phyloP scores from a whole-genome alignment of 129 eudicot species.

The Flaveria trinervia region DNA sequence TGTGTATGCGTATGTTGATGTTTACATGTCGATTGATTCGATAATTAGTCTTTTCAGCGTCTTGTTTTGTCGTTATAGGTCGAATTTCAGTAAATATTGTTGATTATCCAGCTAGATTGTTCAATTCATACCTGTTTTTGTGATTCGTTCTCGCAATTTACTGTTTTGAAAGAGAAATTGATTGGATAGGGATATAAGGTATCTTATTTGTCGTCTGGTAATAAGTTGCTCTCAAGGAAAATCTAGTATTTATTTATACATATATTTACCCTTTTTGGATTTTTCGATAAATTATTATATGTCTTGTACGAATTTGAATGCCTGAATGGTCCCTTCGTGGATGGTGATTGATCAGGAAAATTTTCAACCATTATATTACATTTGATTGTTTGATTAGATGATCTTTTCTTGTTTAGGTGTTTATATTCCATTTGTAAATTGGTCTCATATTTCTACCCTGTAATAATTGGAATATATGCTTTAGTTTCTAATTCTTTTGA shows the following conservation, averaged over 20 bases:
- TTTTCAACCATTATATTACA: neutral
- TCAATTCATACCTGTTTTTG: constrained; percentile 1
- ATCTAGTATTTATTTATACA: neutral
- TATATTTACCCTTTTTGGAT: neutral
- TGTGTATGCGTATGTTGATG: constrained; percentile 16
- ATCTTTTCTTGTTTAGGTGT: neutral
- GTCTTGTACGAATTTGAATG: neutral
- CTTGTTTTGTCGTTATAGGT: neutral
- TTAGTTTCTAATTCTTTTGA: neutral
- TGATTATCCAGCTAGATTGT: neutral
- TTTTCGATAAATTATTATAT: neutral
- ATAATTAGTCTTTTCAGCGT: neutral
- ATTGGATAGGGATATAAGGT: neutral
- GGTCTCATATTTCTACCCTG: neutral
- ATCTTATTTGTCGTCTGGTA: neutral
- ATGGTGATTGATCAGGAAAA: neutral
- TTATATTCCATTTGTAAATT: neutral
- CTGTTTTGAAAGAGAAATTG: neutral
- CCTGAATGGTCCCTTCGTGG: neutral
- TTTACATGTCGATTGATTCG: neutral
- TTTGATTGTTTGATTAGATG: constrained; percentile 1
- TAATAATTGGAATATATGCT: neutral
- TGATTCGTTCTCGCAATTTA: neutral
- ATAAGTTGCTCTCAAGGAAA: neutral
- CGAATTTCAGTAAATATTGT: constrained; percentile 8